Conservation (phyloP, 2,329 filamentous ascomycete genomes). For the Laburnicola sp. region DNA sequence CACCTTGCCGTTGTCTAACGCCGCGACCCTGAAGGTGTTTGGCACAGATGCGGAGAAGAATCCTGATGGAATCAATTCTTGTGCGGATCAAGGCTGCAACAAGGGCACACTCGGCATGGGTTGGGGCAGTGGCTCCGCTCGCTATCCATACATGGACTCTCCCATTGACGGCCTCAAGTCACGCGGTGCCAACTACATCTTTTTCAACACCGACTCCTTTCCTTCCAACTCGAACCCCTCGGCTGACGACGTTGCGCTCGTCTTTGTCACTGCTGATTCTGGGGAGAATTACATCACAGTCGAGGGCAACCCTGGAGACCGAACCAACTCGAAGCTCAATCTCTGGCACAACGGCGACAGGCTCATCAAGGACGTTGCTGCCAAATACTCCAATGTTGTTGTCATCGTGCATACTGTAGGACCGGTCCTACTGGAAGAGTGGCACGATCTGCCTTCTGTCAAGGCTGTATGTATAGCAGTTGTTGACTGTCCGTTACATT, state of each 20-base stretch:
- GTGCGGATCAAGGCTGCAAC: constrained; percentile 68
- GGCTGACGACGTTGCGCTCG: constrained; percentile 56
- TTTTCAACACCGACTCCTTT: constrained; percentile 66
- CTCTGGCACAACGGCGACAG: constrained; percentile 70
- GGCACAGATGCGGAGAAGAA: constrained; percentile 58
- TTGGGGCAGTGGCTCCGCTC: constrained; percentile 76
- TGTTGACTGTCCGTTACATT: too few species aligned
- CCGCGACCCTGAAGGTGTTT: constrained; percentile 40
- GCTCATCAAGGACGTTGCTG: constrained; percentile 64
- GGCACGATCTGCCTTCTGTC: constrained; percentile 68
- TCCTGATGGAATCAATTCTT: constrained; percentile 66
- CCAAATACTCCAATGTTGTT: constrained; percentile 64
- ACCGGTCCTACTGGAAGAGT: constrained; percentile 68
- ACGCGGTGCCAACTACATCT: constrained; percentile 64
- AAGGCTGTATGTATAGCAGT: constrained; percentile 52
- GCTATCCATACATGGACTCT: constrained; percentile 71
- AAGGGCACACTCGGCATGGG: constrained; percentile 73
- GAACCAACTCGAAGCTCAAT: constrained; percentile 62
- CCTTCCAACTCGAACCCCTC: constrained; percentile 52
- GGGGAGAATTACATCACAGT: constrained; percentile 73
- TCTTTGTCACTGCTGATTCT: constrained; percentile 73
- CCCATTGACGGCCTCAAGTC: constrained; percentile 69
- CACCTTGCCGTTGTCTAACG: constrained; percentile 52
- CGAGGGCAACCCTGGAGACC: constrained; percentile 69
- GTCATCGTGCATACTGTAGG: constrained; percentile 73